Evolutionary conservation across 495 filamentous ascomycete genomes (phyloP).

Genomic region (Talaromyces thailandensis): DNA sequence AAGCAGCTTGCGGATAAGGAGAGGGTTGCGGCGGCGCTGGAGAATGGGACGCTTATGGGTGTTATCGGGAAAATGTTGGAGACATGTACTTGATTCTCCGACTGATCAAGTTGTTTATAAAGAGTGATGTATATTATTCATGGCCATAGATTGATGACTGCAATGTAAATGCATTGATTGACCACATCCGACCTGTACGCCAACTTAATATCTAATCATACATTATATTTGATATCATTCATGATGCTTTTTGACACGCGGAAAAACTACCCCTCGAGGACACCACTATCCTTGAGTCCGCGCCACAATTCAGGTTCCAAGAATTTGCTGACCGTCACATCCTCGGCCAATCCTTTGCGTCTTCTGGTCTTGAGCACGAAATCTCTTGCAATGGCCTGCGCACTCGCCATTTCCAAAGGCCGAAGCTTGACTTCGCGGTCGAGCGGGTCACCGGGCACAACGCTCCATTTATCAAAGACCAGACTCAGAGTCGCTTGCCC

Average conservation of each 20-base stretch:
- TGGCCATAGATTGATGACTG: not conserved
- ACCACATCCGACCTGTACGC: not conserved
- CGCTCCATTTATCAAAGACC: constrained; percentile 93
- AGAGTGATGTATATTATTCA: not conserved
- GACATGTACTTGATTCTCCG: constrained; percentile 42
- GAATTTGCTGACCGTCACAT: constrained; percentile 91
- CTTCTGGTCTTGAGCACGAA: constrained; percentile 93
- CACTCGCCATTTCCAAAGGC: constrained; percentile 76
- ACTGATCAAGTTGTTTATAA: not conserved
- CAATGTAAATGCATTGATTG: not conserved
- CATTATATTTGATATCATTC: not conserved
- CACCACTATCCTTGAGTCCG: constrained; percentile 78
- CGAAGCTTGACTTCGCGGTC: constrained; percentile 76
- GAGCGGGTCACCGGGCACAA: constrained; percentile 90
- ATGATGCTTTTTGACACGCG: not conserved
- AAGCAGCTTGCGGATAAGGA: constrained; percentile 97
- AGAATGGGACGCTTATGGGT: constrained; percentile 82
- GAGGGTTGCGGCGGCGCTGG: constrained; percentile 85
- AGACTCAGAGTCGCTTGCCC: constrained; percentile 82
- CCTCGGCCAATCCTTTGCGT: constrained; percentile 89
- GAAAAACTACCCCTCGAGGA: constrained; percentile 55
- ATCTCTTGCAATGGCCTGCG: constrained; percentile 83
- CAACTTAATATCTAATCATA: not conserved
- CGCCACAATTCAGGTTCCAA: constrained; percentile 89
- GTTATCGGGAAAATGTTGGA: constrained; percentile 90